Conservation (phyloP, 1,139 yeast species). For the Arxiozyma telluris region DNA sequence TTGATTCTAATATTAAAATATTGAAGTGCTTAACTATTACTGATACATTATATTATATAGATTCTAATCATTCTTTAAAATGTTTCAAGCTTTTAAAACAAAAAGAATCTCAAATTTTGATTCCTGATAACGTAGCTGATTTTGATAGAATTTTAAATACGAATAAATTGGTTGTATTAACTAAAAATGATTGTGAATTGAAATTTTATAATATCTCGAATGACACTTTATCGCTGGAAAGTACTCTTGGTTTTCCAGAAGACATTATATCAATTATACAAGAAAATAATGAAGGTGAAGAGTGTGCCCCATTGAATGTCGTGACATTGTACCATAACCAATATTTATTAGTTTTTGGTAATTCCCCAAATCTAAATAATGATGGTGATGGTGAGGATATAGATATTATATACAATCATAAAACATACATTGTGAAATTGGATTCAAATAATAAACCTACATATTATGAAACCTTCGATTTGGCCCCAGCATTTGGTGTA, state of each 20-base stretch:
- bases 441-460: slow-evolving; percentile 8
- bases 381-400: slow-evolving; percentile 14
- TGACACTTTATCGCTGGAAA: not conserved
- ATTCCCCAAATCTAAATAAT: slow-evolving; percentile 2
- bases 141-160: slow-evolving; percentile 12
- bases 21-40: not conserved
- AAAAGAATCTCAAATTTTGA: not conserved
- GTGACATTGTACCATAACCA: slow-evolving; percentile 11
- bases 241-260: slow-evolving; percentile 10
- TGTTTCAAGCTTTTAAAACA: not conserved
- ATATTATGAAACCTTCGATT: slow-evolving; percentile 38
- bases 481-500: slow-evolving; percentile 53
- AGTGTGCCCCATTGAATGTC: slow-evolving; percentile 15
- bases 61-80: not conserved
- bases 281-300: slow-evolving; percentile 8
- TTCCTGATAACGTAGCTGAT: slow-evolving; percentile 7
- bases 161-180: slow-evolving; percentile 7
- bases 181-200: slow-evolving; percentile 6
- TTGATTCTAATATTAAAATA: not conserved
- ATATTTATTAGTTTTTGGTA: slow-evolving; percentile 19
- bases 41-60: not conserved
- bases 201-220: not conserved
- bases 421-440: slow-evolving; percentile 16
- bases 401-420: slow-evolving; percentile 22
- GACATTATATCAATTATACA: slow-evolving; percentile 12